These are phyloP conservation scores for Botrytis squamosa DNA, from an alignment of 2,329 filamentous ascomycete genomes.

Conservation along the genomic window DNA sequence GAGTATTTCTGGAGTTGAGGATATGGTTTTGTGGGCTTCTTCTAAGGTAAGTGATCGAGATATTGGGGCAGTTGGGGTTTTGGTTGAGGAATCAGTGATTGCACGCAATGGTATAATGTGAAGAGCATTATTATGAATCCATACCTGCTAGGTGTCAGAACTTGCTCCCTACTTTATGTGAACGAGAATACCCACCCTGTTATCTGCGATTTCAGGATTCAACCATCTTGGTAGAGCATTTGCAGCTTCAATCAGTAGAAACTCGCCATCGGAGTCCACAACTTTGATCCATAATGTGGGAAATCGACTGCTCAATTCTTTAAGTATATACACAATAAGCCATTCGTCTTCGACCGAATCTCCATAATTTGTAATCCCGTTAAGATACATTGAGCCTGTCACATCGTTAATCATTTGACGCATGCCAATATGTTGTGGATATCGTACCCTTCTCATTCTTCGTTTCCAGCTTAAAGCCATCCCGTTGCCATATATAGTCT, in stretches of 20 bases:
- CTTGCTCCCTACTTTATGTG: neutral
- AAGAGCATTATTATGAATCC: constrained; percentile 78
- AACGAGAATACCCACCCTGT: constrained; percentile 53
- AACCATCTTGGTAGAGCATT: constrained; percentile 86
- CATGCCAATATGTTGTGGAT: neutral
- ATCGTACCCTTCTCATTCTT: constrained; percentile 57
- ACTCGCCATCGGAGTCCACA: constrained; percentile 89
- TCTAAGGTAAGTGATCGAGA: constrained; percentile 56
- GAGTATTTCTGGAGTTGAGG: constrained; percentile 54
- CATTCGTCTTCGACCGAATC: constrained; percentile 97
- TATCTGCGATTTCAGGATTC: constrained; percentile 82
- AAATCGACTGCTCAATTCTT: constrained; percentile 73
- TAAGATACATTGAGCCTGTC: constrained; percentile 59
- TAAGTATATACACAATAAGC: constrained; percentile 87
- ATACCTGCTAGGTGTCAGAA: constrained; percentile 53
- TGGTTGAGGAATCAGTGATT: constrained; percentile 38
- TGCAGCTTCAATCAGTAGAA: constrained; percentile 90
- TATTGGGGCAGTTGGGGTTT: constrained; percentile 41
- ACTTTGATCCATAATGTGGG: constrained; percentile 77
- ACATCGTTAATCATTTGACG: neutral
- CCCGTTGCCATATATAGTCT: constrained; percentile 94
- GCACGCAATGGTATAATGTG: constrained; percentile 64
- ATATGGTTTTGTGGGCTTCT: constrained; percentile 64
- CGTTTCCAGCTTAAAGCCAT: constrained; percentile 64
- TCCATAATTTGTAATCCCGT: constrained; percentile 80